Evolutionary conservation across 768 basidiomycete genomes (phyloP), one percentile per base, ranked within the genome.

Genomic region (Lactarius trivialis): DNA sequence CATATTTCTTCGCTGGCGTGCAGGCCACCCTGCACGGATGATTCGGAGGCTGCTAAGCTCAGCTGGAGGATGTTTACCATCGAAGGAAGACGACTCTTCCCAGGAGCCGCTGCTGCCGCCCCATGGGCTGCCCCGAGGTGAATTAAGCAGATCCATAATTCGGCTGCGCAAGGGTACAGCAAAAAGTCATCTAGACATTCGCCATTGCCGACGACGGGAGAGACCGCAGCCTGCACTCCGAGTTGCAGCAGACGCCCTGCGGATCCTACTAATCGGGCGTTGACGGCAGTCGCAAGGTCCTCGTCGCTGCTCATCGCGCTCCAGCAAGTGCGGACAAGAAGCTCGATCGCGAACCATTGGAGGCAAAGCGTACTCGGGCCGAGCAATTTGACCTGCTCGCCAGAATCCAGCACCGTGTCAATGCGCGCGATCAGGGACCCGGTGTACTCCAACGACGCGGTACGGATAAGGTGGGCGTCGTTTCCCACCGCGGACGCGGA

Each of bases 141-240:
- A 37, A 89, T 77, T 24, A 93, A 68, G 39, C 82, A 83, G 53
- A 91, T 77, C 94, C 93, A 96, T 19, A 88, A 66, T 67, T 92
- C 87, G 2, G 82, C 78, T 0, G 79, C 76, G 48, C 76, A 77
- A 64, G 79, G 75, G 14, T 76, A 64, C 49, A 80, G 64, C 39
- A 73, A 70, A 33, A 74, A 71, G 26, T 73, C 73, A 65, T 79
- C 77, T 4, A 78, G 66, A 12, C 69, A 65, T 17, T 71, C 66
- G 11, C 71, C 71, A 14, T 60, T 58, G 58, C 75, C 73, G 39
- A 68, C 53, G 28, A 87, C 68, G 0, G 74, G 70, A 11, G 72
- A 65, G 64, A 84, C 75, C 0, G 79, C 75, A 7, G 74, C 68
- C 37, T 81, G 76, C 51, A 89, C 69, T 24, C 84, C 86, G 55